A percentile compares a stretch with the other conserved stretches of the same genome.
Evolutionary conservation across 192 early-diverging fungal species (phyloP).

Genomic region (Coemansia sp.): DNA sequence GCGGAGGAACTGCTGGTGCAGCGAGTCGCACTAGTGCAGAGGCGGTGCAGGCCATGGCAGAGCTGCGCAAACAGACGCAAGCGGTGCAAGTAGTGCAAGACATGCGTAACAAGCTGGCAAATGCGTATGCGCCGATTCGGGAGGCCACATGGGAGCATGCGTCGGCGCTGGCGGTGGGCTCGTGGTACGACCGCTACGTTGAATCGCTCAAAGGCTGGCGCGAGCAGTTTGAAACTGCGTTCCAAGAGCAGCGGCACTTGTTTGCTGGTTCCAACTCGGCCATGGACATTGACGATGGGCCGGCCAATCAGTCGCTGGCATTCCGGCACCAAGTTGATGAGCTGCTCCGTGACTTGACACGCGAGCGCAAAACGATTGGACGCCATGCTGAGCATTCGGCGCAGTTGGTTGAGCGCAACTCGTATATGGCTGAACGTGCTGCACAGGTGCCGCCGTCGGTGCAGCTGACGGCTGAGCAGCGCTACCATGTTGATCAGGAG

Average conservation of each 20-base stretch:
- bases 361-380: slow-evolving; percentile 39
- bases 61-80: slow-evolving; percentile 47
- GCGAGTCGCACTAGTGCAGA: slow-evolving; percentile 5
- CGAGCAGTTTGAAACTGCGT: slow-evolving; percentile 52
- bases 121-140: slow-evolving; percentile 47
- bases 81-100: slow-evolving; percentile 53
- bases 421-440: slow-evolving; percentile 40
- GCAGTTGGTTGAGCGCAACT: slow-evolving; percentile 41
- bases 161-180: slow-evolving; percentile 32
- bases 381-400: slow-evolving; percentile 47
- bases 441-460: slow-evolving; percentile 38
- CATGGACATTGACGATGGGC: slow-evolving; percentile 11
- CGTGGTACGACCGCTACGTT: slow-evolving; percentile 40
- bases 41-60: slow-evolving; percentile 41
- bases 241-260: slow-evolving; percentile 50
- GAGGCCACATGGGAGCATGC: slow-evolving; percentile 53
- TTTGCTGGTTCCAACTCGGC: slow-evolving; percentile 8
- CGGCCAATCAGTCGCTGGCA: slow-evolving; percentile 15
- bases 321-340: slow-evolving; percentile 46
- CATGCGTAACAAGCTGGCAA: slow-evolving; percentile 45
- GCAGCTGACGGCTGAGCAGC: slow-evolving; percentile 52
- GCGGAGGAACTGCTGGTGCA: background rate
- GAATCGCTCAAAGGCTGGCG: slow-evolving; percentile 45
- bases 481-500: slow-evolving; percentile 52
- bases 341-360: slow-evolving; percentile 40